These are phyloP conservation scores for Fusarium decemcellulare DNA, from an alignment of 2,329 filamentous ascomycete species.

Conservation along the genomic window DNA sequence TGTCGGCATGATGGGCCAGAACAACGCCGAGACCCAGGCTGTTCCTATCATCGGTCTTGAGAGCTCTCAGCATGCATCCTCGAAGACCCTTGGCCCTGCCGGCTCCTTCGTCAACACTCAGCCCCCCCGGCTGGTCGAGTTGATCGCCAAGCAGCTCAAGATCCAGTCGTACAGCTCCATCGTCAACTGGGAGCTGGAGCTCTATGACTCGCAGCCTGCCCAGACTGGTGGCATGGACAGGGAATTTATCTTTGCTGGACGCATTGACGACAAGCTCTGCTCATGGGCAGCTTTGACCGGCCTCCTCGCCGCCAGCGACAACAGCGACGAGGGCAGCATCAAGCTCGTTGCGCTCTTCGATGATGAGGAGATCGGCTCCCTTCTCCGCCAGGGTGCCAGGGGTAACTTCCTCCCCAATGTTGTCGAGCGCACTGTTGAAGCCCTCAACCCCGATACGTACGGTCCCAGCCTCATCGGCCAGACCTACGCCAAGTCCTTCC, in stretches of 20 bases:
- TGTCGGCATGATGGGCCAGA: conserved; percentile 74
- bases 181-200: conserved; percentile 96
- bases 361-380: conserved; percentile 94
- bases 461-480: conserved; percentile 78
- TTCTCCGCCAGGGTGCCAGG: conserved; percentile 89
- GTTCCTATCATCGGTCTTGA: conserved; percentile 95
- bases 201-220: conserved; percentile 92
- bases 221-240: conserved; percentile 87
- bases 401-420: conserved; percentile 89
- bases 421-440: conserved; percentile 86
- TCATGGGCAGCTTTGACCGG: conserved; percentile 92
- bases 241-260: conserved; percentile 94
- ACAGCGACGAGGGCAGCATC: conserved; percentile 75
- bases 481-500: conserved; percentile 92
- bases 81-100: conserved; percentile 68
- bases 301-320: conserved; percentile 77
- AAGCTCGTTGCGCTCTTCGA: conserved; percentile 97
- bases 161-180: conserved; percentile 81
- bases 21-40: conserved; percentile 93
- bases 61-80: conserved; percentile 63
- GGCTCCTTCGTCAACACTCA: conserved; percentile 87
- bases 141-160: conserved; percentile 84
- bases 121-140: conserved; percentile 85
- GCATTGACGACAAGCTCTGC: conserved; percentile 98
- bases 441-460: conserved; percentile 66